Evolutionary conservation across 2,329 filamentous ascomycete genomes (phyloP).

Genomic region (Botrytis elliptica): DNA sequence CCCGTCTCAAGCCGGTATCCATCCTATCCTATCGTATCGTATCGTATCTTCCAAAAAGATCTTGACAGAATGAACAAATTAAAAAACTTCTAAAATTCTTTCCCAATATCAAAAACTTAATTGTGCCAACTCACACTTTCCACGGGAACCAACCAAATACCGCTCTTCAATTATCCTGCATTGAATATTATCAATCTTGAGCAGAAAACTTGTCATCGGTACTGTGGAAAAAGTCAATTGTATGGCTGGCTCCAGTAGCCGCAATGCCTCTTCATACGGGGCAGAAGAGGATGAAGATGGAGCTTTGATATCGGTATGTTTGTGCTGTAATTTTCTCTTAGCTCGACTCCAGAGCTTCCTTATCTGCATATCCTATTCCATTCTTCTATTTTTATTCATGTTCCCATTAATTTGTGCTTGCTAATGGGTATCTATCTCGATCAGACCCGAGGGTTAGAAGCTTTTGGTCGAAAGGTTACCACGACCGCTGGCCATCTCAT

Average conservation of each 20-base stretch:
- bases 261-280: constrained; percentile 38
- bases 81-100: constrained; percentile 10
- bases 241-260: constrained; percentile 40
- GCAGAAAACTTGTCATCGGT: not conserved
- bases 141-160: constrained; percentile 4
- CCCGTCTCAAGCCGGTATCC: not conserved
- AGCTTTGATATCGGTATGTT: constrained; percentile 40
- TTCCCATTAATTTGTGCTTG: not conserved
- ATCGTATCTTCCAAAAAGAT: not conserved
- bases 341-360: not conserved
- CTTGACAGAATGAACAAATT: constrained; percentile 11
- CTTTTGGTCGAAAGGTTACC: constrained; percentile 91
- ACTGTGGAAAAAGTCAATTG: constrained; percentile 14
- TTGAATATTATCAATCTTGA: constrained; percentile 16
- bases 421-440: constrained; percentile 13
- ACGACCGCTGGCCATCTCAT: constrained; percentile 91
- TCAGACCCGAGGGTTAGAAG: constrained; percentile 83
- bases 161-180: not conserved
- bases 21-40: too few relatives aligned
- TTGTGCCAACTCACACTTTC: constrained; percentile 9
- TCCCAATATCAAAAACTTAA: not conserved
- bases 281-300: constrained; percentile 35
- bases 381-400: not conserved
- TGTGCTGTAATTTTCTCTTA: constrained; percentile 1
- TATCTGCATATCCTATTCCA: not conserved